Evolutionary conservation across 2,329 filamentous ascomycete species (phyloP).

Genomic region (Fusarium sp.): DNA sequence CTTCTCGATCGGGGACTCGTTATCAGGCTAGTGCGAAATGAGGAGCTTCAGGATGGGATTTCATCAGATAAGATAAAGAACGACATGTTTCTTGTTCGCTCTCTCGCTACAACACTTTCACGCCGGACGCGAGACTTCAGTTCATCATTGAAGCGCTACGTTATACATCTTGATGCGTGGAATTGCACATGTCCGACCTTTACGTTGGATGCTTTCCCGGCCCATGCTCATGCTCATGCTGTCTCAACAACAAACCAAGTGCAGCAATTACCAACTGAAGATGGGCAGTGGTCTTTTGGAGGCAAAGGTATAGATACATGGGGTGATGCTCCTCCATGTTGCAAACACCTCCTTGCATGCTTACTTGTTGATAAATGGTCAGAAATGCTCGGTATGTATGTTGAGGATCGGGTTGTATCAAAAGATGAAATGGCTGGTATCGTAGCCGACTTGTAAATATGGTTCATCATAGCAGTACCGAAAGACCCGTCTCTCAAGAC

Average conservation of each 20-base stretch:
- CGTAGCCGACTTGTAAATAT: conserved; percentile 56
- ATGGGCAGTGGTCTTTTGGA: conserved; percentile 58
- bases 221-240: conserved; percentile 12
- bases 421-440: conserved; percentile 80
- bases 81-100: conserved; percentile 71
- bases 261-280: background rate
- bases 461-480: conserved; percentile 1
- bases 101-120: conserved; percentile 55
- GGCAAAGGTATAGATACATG: conserved; percentile 56
- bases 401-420: conserved; percentile 64
- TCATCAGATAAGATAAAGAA: conserved; percentile 32
- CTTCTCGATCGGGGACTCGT: conserved; percentile 83
- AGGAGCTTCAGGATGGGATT: background rate
- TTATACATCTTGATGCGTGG: conserved; percentile 81
- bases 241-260: conserved; percentile 1
- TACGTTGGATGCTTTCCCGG: conserved; percentile 73
- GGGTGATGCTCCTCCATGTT: conserved; percentile 67
- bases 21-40: conserved; percentile 56
- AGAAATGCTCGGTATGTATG: conserved; percentile 64
- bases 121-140: conserved; percentile 32
- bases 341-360: conserved; percentile 91
- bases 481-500: conserved; percentile 7
- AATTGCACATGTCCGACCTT: conserved; percentile 92
- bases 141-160: conserved; percentile 60
- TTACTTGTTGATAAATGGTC: conserved; percentile 75